Base-by-base conservation (phyloP, 352 stramenopile genomes). In the Peronospora farinosa region DNA sequence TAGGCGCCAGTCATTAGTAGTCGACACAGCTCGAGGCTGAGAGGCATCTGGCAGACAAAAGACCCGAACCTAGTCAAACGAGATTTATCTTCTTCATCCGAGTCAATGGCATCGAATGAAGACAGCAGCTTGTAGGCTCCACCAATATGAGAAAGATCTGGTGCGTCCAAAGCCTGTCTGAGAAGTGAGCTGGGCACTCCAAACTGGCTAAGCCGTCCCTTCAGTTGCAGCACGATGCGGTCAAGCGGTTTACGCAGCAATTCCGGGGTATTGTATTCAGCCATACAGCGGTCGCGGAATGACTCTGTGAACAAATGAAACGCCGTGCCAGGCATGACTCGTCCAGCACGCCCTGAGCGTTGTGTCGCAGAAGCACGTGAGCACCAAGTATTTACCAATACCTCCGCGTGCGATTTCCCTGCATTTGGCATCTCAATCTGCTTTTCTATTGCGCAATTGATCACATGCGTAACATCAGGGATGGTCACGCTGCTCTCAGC, bases 401-500 rank as follows among this genome's bases (percentile, higher is more conserved):
- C 78, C 45, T 92, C 80, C 0, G 71, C 75, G 37, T 88, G 76
- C 0, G 69, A 82, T 15, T 65, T 84, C 5, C 60, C 59, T 12
- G 74, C 70, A 37, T 87, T 86, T 1, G 80, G 76, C 71, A 93
- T 90, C 44, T 88, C 69, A 21, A 90, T 88, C 46, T 90, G 80
- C 53, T 92, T 92, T 42, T 91, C 83, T 49, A 92, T 75, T 4
- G 78, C 80, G 38, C 73, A 87, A 49, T 92, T 92, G 51, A 94
- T 90, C 23, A 94, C 81, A 42, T 94, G 81, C 5, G 80, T 92
- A 11, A 98, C 91, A 49, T 94, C 84, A 5, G 95, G 92, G 17
- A 99, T 96, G 2, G 96, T 98, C 4, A 99, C 82, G 38, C 88
- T 97, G 45, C 91, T 97, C 60, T 99, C 96, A 3, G 95, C 95